phyloP scores from a whole-genome alignment of 2,329 filamentous ascomycete species.

The Diaporthe ilicicola region DNA sequence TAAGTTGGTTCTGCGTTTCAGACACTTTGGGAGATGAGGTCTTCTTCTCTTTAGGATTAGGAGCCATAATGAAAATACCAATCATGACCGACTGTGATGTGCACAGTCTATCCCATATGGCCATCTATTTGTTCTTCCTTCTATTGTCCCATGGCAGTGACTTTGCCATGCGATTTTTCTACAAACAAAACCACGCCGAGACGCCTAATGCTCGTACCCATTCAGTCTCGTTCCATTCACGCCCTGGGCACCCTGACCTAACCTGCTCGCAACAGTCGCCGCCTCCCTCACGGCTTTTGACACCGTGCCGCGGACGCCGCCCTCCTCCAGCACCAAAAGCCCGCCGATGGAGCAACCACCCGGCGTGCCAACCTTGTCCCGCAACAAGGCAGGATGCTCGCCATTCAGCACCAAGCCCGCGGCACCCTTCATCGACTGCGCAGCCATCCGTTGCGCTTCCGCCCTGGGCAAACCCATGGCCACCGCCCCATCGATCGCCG shows the following conservation, averaged over 20 bases:
- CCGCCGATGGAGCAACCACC: constrained; percentile 83
- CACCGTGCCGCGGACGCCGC: constrained; percentile 71
- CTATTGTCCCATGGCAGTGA: constrained; percentile 6
- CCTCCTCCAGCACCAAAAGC: constrained; percentile 77
- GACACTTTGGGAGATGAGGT: background rate
- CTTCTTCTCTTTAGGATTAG: background rate
- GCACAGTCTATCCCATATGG: background rate
- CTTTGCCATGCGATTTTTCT: background rate
- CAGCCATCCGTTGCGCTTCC: constrained; percentile 80
- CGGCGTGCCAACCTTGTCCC: constrained; percentile 80
- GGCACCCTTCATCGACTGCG: constrained; percentile 80
- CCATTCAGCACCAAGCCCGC: constrained; percentile 74
- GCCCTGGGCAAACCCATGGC: constrained; percentile 79
- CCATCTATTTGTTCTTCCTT: background rate
- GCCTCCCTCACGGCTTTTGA: constrained; percentile 76
- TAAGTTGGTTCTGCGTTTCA: background rate
- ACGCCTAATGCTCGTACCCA: constrained; percentile 18
- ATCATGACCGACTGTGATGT: background rate
- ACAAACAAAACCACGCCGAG: constrained; percentile 11
- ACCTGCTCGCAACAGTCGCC: constrained; percentile 72
- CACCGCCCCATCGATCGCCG: constrained; percentile 78
- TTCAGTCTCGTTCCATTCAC: constrained; percentile 56
- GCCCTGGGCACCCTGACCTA: constrained; percentile 63
- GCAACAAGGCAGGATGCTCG: constrained; percentile 78
- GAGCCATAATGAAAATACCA: constrained; percentile 1